Evolutionary conservation across 495 filamentous ascomycete species (phyloP), one percentile per base, ranked within the genome.

Genomic region (Penicillium pulvis): DNA sequence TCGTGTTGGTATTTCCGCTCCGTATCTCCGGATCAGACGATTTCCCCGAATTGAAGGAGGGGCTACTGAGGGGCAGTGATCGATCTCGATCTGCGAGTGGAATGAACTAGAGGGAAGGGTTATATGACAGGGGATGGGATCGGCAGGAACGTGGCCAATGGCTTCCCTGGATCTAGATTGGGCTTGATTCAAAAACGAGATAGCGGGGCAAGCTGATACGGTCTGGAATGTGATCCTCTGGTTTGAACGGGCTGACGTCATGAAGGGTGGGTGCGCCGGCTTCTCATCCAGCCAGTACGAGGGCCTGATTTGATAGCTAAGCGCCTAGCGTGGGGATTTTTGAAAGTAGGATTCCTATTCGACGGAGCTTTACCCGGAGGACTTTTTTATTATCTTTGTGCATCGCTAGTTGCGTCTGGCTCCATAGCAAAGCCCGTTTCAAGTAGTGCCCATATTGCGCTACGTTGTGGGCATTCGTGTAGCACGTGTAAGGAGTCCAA

Each of bases 31-130:
- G 3, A 36, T 10, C 33, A 36, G 10, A 12, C 4, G 10, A 14
- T 36, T 14, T 11, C 12, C 33, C 12, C 33, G 10, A 11, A 36
- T 36, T 6, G 33, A 17, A 41, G 39, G 28, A 46, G 56, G 49
- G 49, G 56, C n/a, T 50, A 24, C 10, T 47, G 44, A 19, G 24
- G 24, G 46, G 46, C 24, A 30, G 11, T 17, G 26, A 31, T 31
- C 24, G 46, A 41, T 36, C 42, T 6, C 20, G 31, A 49, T 59
- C 51, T 30, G 47, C 57, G 17, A 35, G 30, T 26, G 43, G 51
- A 43, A 49, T 23, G 46, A 51, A 39, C 57, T 60, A 60, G 57
- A 60, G 51, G 46, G 35, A 55, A 55, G 57, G 57, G 57, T 56
- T 28, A 24, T 47, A 24, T 23, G 10, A 47, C 19, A 28, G 26